Evolutionary conservation across 2,329 filamentous ascomycete genomes (phyloP).

Genomic region (Phoma sp.): DNA sequence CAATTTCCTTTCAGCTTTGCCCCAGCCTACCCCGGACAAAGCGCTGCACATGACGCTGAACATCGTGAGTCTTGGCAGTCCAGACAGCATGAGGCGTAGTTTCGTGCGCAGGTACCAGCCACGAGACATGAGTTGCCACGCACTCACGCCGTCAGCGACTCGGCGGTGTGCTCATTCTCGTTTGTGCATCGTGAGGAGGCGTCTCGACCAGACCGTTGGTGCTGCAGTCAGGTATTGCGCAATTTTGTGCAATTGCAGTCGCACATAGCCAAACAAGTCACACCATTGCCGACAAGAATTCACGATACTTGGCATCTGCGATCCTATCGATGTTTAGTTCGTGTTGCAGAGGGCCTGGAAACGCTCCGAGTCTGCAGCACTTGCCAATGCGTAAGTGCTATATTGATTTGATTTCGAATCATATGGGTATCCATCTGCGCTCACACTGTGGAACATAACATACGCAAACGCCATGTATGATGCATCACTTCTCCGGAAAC

Average conservation of each 20-base stretch:
- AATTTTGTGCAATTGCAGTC: slow-evolving; percentile 18
- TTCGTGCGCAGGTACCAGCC: slow-evolving; percentile 15
- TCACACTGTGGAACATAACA: slow-evolving; percentile 5
- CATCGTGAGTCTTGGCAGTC: slow-evolving; percentile 39
- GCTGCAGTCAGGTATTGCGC: slow-evolving; percentile 16
- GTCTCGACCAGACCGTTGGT: slow-evolving; percentile 8
- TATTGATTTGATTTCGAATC: slow-evolving; percentile 32
- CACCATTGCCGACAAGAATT: slow-evolving; percentile 28
- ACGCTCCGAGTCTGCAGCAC: slow-evolving; percentile 12
- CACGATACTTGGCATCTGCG: slow-evolving; percentile 41
- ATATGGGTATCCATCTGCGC: slow-evolving; percentile 43
- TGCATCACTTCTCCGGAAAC: slow-evolving; percentile 24
- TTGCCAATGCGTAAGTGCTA: slow-evolving; percentile 14
- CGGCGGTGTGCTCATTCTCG: slow-evolving; percentile 10
- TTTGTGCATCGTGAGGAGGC: slow-evolving; percentile 2
- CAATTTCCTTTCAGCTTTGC: slow-evolving; percentile 10
- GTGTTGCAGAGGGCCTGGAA: not conserved
- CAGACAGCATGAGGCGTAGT: slow-evolving; percentile 20
- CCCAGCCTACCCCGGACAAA: slow-evolving; percentile 5
- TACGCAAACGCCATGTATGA: slow-evolving; percentile 43
- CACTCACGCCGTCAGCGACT: slow-evolving; percentile 15
- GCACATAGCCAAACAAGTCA: slow-evolving; percentile 25
- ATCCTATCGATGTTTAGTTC: slow-evolving; percentile 10
- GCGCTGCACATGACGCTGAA: slow-evolving; percentile 41
- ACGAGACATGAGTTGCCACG: slow-evolving; percentile 12